Evolutionary conservation across 441 rosid genomes (phyloP).

Genomic region (Theobroma grandiflorum): DNA sequence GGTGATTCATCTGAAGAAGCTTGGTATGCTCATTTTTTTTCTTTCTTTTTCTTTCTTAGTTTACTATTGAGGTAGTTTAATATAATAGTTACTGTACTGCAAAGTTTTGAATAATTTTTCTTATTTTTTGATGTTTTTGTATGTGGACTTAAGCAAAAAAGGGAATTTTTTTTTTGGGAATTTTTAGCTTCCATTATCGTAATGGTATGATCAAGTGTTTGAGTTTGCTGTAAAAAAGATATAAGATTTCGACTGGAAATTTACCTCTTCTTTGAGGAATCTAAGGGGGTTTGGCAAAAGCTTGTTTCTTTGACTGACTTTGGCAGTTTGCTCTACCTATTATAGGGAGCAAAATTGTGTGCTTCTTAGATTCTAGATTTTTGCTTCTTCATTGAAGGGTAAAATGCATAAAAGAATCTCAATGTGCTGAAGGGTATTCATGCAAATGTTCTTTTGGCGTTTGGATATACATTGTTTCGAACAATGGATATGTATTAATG

Average conservation of each 20-base stretch:
- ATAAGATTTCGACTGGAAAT: background rate
- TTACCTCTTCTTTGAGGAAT: background rate
- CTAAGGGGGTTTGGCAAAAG: background rate
- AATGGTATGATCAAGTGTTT: background rate
- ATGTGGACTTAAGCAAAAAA: background rate
- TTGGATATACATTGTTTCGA: background rate
- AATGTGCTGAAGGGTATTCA: background rate
- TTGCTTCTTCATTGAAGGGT: conserved; percentile 5
- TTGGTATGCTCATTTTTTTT: conserved; percentile 51
- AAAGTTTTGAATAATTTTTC: background rate
- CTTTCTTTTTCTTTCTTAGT: background rate
- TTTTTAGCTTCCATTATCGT: background rate
- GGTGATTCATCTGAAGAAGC: conserved; percentile 69
- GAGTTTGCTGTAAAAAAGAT: background rate
- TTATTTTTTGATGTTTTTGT: background rate
- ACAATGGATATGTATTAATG: background rate
- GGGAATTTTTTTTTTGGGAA: background rate
- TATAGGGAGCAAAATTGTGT: background rate
- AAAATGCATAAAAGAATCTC: background rate
- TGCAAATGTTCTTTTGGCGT: conserved; percentile 10
- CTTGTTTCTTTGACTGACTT: background rate
- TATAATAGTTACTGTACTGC: background rate
- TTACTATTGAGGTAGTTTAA: background rate
- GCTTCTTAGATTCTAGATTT: background rate
- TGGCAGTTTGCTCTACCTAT: background rate